Base-by-base conservation (phyloP, 352 stramenopile genomes). In the Elongisporangium prolatum region DNA sequence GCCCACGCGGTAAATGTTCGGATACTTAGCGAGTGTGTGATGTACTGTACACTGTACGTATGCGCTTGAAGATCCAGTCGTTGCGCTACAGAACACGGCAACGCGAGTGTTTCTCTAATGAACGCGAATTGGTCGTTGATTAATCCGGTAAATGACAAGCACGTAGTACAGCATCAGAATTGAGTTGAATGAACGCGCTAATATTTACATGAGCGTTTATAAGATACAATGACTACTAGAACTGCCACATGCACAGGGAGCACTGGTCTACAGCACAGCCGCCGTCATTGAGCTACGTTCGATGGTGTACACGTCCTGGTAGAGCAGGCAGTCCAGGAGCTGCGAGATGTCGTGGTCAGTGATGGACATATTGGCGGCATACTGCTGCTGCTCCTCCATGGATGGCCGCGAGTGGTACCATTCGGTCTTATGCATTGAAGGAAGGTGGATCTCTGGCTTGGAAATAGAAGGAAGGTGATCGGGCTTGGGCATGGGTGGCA, bases 291-390 rank as follows among this genome's bases (percentile, higher is more conserved):
- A 40, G 28, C 28, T 38, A 16, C 18, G 21, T 16, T 48, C 17
- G n/a, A 25, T 28, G 8, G 22, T 40, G 22, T 44, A 25, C 8
- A 52, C 47, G 4, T 48, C 24, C 50, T 60, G 28, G 20, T 51
- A 52, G 24, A 65, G 60, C 18, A 65, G 17, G n/a, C 52, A 65
- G 48, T 65, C 59, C 22, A 65, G 48, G 24, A 65, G 48, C 59
- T 65, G 52, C 52, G 60, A 55, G 52, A 65, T 65, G 22, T 65
- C 59, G 53, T 56, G 17, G 47, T 65, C 59, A 7, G 54, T 37
- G 16, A 60, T 51, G 52, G 59, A 60, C n/a, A 60, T 50, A 9
- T 34, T 34, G 20, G 28, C 5, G 4, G 28, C 28, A 9, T 40
- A 40, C 28, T 40, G 28, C 28, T 40, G 28, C 5, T 40, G 28